A percentile compares a stretch with the other conserved stretches of the same genome.
Evolutionary conservation across 139 green algal species (phyloP).

Genomic region (Tetraselmis striata): DNA sequence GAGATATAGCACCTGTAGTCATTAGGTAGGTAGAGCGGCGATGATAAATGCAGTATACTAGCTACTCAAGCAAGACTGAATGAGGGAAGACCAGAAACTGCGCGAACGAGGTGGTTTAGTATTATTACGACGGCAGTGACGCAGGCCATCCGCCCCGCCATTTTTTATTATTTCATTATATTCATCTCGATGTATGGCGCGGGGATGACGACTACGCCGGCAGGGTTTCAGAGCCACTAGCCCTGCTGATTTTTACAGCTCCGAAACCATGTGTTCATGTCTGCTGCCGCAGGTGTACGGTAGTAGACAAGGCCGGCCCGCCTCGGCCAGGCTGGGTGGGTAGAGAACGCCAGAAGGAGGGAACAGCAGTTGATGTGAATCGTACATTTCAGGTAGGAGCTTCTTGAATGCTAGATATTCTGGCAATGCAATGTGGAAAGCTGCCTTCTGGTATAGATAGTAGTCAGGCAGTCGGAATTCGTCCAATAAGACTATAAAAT

Average conservation of each 20-base stretch:
- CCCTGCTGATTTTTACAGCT: not conserved
- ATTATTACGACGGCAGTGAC: not conserved
- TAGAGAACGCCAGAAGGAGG: not conserved
- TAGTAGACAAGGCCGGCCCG: not conserved
- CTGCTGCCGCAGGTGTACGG: not conserved
- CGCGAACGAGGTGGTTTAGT: not conserved
- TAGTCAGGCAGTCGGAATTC: not conserved
- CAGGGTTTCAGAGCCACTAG: not conserved
- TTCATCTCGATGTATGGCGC: not conserved
- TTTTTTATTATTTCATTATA: constrained; percentile 1
- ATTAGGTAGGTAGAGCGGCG: not conserved
- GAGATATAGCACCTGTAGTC: not conserved
- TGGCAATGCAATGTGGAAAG: not conserved
- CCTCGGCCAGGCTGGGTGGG: not conserved
- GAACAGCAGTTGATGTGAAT: constrained; percentile 1
- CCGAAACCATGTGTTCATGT: not conserved
- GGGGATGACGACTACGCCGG: not conserved
- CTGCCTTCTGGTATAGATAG: not conserved
- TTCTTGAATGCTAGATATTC: constrained; percentile 1
- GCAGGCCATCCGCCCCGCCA: not conserved
- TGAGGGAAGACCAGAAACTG: not conserved
- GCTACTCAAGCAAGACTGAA: not conserved
- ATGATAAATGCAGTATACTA: constrained; percentile 1
- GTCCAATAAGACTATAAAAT: constrained; percentile 1
- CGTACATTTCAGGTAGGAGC: not conserved